These are phyloP conservation scores for Cercophora scortea DNA, from an alignment of 495 filamentous ascomycete genomes.

Conservation along the genomic window DNA sequence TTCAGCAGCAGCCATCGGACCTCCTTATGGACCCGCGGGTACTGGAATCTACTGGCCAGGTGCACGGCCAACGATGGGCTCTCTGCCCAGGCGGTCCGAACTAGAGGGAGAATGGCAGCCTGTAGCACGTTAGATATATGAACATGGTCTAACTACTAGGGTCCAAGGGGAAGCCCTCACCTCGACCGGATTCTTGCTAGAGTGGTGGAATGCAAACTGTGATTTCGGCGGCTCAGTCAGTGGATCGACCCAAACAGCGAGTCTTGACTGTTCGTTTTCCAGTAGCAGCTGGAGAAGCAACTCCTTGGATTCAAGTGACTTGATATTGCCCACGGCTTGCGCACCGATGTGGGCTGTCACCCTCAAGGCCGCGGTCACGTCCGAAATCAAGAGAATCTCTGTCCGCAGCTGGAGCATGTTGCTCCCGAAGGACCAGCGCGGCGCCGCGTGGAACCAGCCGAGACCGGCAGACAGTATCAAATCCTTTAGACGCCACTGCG, in stretches of 20 bases:
- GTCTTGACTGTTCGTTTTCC: slow-evolving; percentile 74
- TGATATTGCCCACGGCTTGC: slow-evolving; percentile 45
- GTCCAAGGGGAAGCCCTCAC: no score
- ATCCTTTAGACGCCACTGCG: slow-evolving; percentile 77
- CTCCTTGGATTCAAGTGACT: slow-evolving; percentile 68
- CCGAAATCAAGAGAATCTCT: slow-evolving; percentile 72
- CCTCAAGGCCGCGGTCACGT: slow-evolving; percentile 60
- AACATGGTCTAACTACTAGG: background rate
- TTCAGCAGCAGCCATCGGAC: slow-evolving; percentile 71
- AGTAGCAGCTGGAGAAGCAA: slow-evolving; percentile 69
- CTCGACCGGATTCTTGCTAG: slow-evolving; percentile 42
- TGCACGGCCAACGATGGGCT: slow-evolving; percentile 77
- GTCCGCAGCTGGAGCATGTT: slow-evolving; percentile 90
- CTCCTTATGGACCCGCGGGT: slow-evolving; percentile 59
- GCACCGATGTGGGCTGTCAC: slow-evolving; percentile 48
- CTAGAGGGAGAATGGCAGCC: slow-evolving; percentile 48
- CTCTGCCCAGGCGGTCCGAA: slow-evolving; percentile 80
- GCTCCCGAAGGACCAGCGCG: slow-evolving; percentile 92
- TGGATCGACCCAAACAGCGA: slow-evolving; percentile 86
- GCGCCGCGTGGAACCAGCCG: slow-evolving; percentile 76
- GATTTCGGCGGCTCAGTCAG: slow-evolving; percentile 50
- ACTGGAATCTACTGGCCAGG: slow-evolving; percentile 70
- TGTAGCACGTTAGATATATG: slow-evolving; percentile 12
- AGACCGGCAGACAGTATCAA: slow-evolving; percentile 76
- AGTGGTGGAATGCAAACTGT: slow-evolving; percentile 14